Conservation (phyloP, 2,329 filamentous ascomycete species). For the Nemania sp. region DNA sequence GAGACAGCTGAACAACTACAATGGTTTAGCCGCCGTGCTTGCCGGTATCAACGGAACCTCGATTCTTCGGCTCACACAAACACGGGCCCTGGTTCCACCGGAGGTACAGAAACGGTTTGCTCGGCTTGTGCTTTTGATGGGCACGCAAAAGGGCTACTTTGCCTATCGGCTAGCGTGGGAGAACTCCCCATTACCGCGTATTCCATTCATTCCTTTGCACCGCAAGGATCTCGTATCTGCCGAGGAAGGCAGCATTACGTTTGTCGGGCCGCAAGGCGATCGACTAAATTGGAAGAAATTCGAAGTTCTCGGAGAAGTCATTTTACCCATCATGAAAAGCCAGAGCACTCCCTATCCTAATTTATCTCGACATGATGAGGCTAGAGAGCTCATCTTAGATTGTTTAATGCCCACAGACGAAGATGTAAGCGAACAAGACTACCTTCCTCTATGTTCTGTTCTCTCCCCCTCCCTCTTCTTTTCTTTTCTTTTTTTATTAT, state of each 20-base stretch:
- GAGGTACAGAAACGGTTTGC: conserved; percentile 86
- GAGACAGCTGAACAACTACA: conserved; percentile 95
- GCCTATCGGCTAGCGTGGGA: conserved; percentile 98
- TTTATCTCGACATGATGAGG: conserved; percentile 74
- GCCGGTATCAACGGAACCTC: conserved; percentile 91
- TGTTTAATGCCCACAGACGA: conserved; percentile 86
- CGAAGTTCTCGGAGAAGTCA: conserved; percentile 91
- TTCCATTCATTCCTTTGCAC: conserved; percentile 93
- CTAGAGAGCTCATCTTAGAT: conserved; percentile 82
- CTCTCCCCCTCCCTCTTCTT: no score
- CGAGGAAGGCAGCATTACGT: conserved; percentile 91
- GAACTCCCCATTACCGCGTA: conserved; percentile 88
- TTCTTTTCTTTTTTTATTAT: neutral
- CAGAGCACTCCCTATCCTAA: conserved; percentile 86
- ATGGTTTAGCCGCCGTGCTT: conserved; percentile 91
- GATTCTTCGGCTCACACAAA: conserved; percentile 85
- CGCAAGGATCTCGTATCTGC: conserved; percentile 90
- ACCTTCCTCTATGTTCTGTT: neutral
- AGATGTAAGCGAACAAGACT: conserved; percentile 71
- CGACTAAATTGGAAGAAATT: conserved; percentile 99
- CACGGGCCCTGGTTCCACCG: conserved; percentile 78
- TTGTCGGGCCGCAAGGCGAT: conserved; percentile 78
- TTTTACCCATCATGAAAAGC: conserved; percentile 90
- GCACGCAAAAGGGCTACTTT: conserved; percentile 90
- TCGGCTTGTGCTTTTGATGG: conserved; percentile 90